A percentile compares a stretch with the other conserved stretches of the same genome.
Evolutionary conservation across 305 asterid species (phyloP).

Genomic region (Ilex paraguariensis): DNA sequence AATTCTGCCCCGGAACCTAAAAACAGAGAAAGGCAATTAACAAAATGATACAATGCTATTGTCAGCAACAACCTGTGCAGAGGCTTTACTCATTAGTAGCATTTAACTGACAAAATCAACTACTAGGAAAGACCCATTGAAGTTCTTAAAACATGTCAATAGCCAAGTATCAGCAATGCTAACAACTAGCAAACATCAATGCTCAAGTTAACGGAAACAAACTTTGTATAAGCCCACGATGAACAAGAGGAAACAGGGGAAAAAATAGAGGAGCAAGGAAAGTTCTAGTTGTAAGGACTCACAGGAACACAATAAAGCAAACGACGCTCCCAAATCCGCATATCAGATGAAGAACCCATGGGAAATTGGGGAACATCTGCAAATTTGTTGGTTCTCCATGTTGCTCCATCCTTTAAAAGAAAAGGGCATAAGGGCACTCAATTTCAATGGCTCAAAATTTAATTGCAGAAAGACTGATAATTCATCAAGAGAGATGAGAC

Average conservation of each 20-base stretch:
- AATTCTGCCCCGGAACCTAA: slow-evolving; percentile 84
- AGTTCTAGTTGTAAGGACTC: slow-evolving; percentile 23
- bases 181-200: slow-evolving; percentile 2
- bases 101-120: too few relatives aligned
- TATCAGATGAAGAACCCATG: slow-evolving; percentile 48
- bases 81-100: too few relatives aligned
- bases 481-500: neutral
- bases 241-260: slow-evolving; percentile 2
- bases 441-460: neutral
- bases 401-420: slow-evolving; percentile 54
- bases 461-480: neutral
- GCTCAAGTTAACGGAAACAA: neutral
- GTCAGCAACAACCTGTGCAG: too few relatives aligned
- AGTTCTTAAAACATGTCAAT: neutral
- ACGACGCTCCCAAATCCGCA: slow-evolving; percentile 80
- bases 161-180: neutral
- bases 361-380: slow-evolving; percentile 58
- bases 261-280: neutral
- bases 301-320: slow-evolving; percentile 78
- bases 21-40: slow-evolving; percentile 11
- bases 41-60: too few relatives aligned
- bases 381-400: slow-evolving; percentile 85
- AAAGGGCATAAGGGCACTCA: neutral
- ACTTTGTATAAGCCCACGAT: neutral
- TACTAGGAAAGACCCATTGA: neutral